These are phyloP conservation scores for Hanseniaspora pseudoguilliermondii DNA, from an alignment of 805 yeast species.

Conservation along the genomic window DNA sequence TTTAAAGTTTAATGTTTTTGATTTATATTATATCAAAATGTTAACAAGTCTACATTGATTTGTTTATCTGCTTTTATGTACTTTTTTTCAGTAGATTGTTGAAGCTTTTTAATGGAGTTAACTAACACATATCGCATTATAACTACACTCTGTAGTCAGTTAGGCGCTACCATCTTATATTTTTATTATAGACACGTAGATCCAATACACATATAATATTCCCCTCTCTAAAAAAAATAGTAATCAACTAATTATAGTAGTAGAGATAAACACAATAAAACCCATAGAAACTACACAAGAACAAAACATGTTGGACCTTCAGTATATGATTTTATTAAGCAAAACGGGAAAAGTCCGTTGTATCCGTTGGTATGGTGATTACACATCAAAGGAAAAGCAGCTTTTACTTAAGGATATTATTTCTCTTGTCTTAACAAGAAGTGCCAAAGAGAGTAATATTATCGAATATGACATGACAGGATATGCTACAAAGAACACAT, in stretches of 20 bases:
- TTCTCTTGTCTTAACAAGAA: slow-evolving; percentile 68
- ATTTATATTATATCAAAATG: no score
- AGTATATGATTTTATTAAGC: slow-evolving; percentile 68
- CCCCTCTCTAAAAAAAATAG: no score
- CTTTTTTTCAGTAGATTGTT: no score
- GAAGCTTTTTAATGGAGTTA: no score
- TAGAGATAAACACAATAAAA: not conserved
- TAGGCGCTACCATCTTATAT: no score
- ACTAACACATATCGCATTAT: no score
- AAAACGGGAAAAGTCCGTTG: slow-evolving; percentile 92
- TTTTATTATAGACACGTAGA: no score
- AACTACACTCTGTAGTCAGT: no score
- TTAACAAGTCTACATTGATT: no score
- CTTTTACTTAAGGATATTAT: slow-evolving; percentile 76
- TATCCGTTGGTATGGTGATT: slow-evolving; percentile 82
- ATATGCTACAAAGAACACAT: not conserved
- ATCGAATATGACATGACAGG: slow-evolving; percentile 49
- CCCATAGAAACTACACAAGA: not conserved
- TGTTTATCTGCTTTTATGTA: no score
- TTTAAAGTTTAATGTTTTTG: no score
- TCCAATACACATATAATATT: no score
- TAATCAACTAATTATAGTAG: not conserved
- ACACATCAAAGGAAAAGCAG: slow-evolving; percentile 72
- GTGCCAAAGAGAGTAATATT: slow-evolving; percentile 92
- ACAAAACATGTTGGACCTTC: slow-evolving; percentile 33